These are phyloP conservation scores for Suillus brevipes DNA, from an alignment of 768 basidiomycete genomes.

Conservation along the genomic window DNA sequence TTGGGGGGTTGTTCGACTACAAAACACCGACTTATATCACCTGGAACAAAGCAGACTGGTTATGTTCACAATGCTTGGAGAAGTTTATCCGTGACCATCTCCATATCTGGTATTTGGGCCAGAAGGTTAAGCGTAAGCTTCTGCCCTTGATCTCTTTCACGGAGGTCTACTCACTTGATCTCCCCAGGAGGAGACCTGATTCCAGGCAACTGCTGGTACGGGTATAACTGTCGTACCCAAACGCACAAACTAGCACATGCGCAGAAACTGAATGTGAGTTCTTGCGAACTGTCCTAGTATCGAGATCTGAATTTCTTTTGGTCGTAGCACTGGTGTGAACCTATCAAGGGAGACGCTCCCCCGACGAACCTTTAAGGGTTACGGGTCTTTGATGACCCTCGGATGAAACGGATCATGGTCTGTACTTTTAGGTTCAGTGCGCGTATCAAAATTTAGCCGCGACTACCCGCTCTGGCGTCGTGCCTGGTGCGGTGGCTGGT, in stretches of 20 bases:
- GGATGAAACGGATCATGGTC: not conserved
- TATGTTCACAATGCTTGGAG: conserved; percentile 33
- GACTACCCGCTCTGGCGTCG: not conserved
- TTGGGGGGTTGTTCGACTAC: conserved; percentile 21
- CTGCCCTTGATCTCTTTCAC: not conserved
- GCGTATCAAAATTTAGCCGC: not conserved
- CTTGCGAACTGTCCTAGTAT: not conserved
- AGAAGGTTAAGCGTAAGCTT: conserved; percentile 22
- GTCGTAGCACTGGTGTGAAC: not conserved
- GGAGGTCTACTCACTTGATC: not conserved
- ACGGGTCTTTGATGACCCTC: not conserved
- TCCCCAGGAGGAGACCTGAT: conserved; percentile 10
- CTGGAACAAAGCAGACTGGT: conserved; percentile 32
- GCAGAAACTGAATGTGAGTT: not conserved
- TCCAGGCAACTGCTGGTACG: conserved; percentile 34
- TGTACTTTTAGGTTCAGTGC: not conserved
- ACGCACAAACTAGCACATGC: conserved; percentile 14
- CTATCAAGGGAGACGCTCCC: not conserved
- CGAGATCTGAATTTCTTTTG: not conserved
- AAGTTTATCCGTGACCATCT: conserved; percentile 27
- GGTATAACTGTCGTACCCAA: conserved; percentile 34
- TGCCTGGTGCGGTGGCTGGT: not conserved
- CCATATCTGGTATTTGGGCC: conserved; percentile 28
- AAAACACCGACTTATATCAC: conserved; percentile 19
- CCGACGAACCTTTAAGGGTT: not conserved